phyloP scores from a whole-genome alignment of 75 land plant species.

The Cryptomeria japonica region DNA sequence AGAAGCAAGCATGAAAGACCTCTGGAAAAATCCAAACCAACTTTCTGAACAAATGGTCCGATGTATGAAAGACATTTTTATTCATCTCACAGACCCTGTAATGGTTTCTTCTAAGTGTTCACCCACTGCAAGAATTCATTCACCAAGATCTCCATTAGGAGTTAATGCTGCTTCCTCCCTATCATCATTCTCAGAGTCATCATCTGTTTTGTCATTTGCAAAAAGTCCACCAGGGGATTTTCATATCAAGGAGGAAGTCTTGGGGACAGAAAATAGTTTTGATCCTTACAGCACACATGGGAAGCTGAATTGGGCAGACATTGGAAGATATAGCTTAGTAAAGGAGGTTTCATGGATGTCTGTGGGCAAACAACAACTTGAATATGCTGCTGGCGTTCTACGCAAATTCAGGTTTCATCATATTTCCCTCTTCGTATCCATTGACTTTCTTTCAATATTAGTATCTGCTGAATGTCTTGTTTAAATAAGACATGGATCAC shows the following conservation, averaged over 20 bases:
- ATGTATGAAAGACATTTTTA: slow-evolving; percentile 84
- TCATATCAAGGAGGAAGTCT: slow-evolving; percentile 37
- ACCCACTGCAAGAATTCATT: slow-evolving; percentile 26
- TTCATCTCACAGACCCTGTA: slow-evolving; percentile 68
- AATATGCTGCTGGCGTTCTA: slow-evolving; percentile 77
- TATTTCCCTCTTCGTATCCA: neutral
- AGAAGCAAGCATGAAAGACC: slow-evolving; percentile 15
- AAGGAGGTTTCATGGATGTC: slow-evolving; percentile 85
- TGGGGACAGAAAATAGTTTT: slow-evolving; percentile 42
- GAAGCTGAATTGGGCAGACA: slow-evolving; percentile 78
- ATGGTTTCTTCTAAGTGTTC: slow-evolving; percentile 27
- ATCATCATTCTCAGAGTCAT: slow-evolving; percentile 69
- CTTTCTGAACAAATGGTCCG: slow-evolving; percentile 89
- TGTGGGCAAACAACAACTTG: slow-evolving; percentile 83
- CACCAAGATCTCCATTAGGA: slow-evolving; percentile 58
- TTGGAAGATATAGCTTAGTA: slow-evolving; percentile 69
- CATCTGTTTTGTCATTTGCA: slow-evolving; percentile 34
- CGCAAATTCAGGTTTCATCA: slow-evolving; percentile 59
- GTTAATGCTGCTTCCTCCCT: slow-evolving; percentile 47
- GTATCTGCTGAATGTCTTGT: neutral
- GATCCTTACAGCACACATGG: slow-evolving; percentile 77
- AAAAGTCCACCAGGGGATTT: slow-evolving; percentile 60
- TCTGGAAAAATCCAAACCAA: slow-evolving; percentile 61
- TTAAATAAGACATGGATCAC: neutral
- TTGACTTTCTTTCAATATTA: slow-evolving; percentile 1